Base-by-base conservation (phyloP, 1,139 yeast genomes). In the Saccharomyces pastorianus region DNA sequence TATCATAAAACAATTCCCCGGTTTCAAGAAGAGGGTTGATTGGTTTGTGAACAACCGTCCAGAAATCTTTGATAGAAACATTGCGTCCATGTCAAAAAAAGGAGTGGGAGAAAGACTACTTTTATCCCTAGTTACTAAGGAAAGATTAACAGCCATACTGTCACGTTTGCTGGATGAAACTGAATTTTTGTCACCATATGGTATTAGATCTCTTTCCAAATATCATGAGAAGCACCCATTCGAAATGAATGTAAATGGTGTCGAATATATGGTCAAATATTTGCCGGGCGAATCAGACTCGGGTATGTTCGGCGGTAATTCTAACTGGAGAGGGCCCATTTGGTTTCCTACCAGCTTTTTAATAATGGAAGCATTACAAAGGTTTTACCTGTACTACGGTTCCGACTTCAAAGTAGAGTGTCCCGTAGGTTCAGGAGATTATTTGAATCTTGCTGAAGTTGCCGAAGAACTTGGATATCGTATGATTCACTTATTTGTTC, bases 241-340 rank as follows among this genome's bases (percentile, higher is more conserved):
- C 66, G 80, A 82, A 54, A 88, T 90, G 95, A 80, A 85, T 59
- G 96, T 90, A 52, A 79, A 88, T 68, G 96, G 96, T 14, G 79
- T 84, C 61, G 76, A 78, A 50, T 91, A 85, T 70, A 75, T 76
- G 44, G 96, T 91, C 38, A 82, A 81, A 59, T 91, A 91, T 71
- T 80, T 90, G 56, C 89, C 97, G 2, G 98, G 96, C 23, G 98
- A 91, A 70, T 87, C 96, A 23, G 95, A 89, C 67, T 85, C 96
- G 3, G 96, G 96, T 9, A 81, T 91, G 82, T 91, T 91, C 78
- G 98, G 98, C 55, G 98, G 98, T 61, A 91, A 91, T 69, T 89
- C 96, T 29, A 91, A 90, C 71, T 91, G 98, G 98, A 80, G 98
- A 72, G 98, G 98, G 4, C 97, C 98, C n/a, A 89, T 91, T 65